phyloP scores from a whole-genome alignment of 1,284 basidiomycete species.

The Singerocomus rubriflavus region DNA sequence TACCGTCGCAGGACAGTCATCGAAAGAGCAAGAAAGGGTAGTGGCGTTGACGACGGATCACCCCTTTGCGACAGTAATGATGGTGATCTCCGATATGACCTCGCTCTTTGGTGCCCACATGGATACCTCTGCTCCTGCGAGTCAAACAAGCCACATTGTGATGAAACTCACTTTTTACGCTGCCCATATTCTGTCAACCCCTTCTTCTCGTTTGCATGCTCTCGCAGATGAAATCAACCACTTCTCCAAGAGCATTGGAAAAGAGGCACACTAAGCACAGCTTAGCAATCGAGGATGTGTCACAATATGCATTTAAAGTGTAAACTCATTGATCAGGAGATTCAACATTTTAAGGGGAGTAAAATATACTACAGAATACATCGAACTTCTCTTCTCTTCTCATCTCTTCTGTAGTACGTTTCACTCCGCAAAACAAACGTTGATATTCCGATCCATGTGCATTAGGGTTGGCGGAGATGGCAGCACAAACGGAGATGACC shows the following conservation, averaged over 20 bases:
- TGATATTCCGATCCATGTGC: no score
- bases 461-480: no score
- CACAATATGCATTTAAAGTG: no score
- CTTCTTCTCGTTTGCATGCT: constrained; percentile 33
- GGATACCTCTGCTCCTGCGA: background rate
- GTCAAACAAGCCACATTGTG: constrained; percentile 11
- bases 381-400: no score
- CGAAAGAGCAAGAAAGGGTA: constrained; percentile 1
- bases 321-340: no score
- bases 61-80: constrained; percentile 16
- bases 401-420: no score
- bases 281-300: background rate
- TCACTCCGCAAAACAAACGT: no score
- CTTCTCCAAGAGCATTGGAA: constrained; percentile 21
- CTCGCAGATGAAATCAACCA: constrained; percentile 42
- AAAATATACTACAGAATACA: no score
- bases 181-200: constrained; percentile 37
- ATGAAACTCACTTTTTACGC: constrained; percentile 40
- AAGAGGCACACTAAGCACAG: constrained; percentile 3
- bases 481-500: no score
- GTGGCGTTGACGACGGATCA: constrained; percentile 14
- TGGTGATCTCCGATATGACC: constrained; percentile 28
- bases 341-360: no score
- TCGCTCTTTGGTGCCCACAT: constrained; percentile 20
- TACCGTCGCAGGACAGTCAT: constrained; percentile 11